Evolutionary conservation across 305 asterid species (phyloP).

Genomic region (Fraxinus paxiana): DNA sequence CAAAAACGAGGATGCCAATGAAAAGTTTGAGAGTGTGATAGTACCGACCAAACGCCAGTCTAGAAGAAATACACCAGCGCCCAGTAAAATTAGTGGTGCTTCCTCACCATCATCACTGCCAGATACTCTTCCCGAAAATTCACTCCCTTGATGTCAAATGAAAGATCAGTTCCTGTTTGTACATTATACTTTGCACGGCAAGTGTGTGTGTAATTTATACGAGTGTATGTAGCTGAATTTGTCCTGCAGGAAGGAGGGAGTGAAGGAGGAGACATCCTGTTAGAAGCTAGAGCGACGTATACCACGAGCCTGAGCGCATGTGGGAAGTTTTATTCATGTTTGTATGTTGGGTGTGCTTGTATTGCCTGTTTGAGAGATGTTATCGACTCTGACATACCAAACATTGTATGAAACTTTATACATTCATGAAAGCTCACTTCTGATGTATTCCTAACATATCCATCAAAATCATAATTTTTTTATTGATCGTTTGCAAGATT

Average conservation of each 20-base stretch:
- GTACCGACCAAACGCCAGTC: slow-evolving; percentile 52
- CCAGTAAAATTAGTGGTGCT: slow-evolving; percentile 42
- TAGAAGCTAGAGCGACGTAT: background rate
- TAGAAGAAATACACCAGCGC: slow-evolving; percentile 45
- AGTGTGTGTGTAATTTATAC: slow-evolving; percentile 22
- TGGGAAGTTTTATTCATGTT: background rate
- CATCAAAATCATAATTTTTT: background rate
- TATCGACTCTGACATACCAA: background rate
- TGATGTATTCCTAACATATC: background rate
- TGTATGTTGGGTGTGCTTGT: background rate
- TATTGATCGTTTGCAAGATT: background rate
- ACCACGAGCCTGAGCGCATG: background rate
- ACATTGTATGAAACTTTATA: background rate
- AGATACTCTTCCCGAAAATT: slow-evolving; percentile 36
- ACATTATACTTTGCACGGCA: slow-evolving; percentile 1
- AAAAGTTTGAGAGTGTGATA: slow-evolving; percentile 23
- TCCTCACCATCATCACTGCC: slow-evolving; percentile 46
- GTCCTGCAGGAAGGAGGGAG: background rate
- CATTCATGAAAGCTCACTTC: background rate
- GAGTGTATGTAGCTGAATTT: slow-evolving; percentile 20
- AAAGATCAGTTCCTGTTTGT: background rate
- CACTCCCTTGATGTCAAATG: slow-evolving; percentile 12
- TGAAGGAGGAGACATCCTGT: background rate
- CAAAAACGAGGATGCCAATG: slow-evolving; percentile 26
- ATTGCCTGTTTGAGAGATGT: background rate